A percentile compares a stretch with the other conserved stretches of the same genome.
Evolutionary conservation across 306 rosid genomes (phyloP).

Genomic region (Dryas alaskensis): DNA sequence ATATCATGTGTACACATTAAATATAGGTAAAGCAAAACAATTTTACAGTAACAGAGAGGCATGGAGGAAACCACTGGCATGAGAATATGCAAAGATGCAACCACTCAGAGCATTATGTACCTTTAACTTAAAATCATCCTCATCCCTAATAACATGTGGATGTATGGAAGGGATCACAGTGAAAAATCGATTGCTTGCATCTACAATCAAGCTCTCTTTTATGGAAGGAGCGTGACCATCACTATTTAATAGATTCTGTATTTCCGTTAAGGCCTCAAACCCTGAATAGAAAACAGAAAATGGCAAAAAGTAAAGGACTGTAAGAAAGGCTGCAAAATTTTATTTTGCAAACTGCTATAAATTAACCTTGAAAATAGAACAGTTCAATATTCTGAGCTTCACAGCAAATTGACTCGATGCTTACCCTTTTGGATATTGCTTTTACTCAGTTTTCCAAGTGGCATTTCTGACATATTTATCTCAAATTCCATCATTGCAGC

Average conservation of each 20-base stretch:
- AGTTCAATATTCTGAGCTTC: background rate
- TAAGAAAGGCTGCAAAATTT: background rate
- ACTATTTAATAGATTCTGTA: slow-evolving; percentile 69
- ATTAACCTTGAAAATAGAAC: background rate
- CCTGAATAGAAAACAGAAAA: slow-evolving; percentile 48
- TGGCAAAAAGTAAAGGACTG: slow-evolving; percentile 1
- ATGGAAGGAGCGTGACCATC: slow-evolving; percentile 44
- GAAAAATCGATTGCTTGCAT: slow-evolving; percentile 97
- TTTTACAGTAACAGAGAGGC: background rate
- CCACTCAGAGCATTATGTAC: slow-evolving; percentile 32
- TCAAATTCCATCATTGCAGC: slow-evolving; percentile 99
- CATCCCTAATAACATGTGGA: slow-evolving; percentile 83
- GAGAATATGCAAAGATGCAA: slow-evolving; percentile 11
- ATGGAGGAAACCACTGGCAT: slow-evolving; percentile 1
- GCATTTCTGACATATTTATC: slow-evolving; percentile 97
- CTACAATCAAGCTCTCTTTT: slow-evolving; percentile 79
- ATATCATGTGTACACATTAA: background rate
- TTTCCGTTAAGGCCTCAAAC: slow-evolving; percentile 91
- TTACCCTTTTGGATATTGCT: slow-evolving; percentile 84
- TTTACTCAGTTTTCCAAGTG: slow-evolving; percentile 95
- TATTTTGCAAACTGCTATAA: background rate
- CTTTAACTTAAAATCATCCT: slow-evolving; percentile 85
- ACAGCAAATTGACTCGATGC: slow-evolving; percentile 6
- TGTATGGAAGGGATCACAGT: slow-evolving; percentile 91
- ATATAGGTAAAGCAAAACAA: background rate